phyloP scores from a whole-genome alignment of 306 rosid genomes.

The Vicia faba region DNA sequence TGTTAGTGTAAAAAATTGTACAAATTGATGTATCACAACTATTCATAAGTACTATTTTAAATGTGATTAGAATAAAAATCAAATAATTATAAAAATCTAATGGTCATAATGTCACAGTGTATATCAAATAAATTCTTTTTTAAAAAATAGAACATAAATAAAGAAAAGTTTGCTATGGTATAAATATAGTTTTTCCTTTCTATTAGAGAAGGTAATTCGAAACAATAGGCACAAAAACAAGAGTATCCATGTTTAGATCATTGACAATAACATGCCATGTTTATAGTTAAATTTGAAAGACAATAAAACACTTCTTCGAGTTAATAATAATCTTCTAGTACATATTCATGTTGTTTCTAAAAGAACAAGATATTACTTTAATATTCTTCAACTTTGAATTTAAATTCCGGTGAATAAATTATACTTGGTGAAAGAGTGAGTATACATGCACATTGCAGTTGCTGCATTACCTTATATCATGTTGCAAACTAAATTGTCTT shows the following conservation, averaged over 20 bases:
- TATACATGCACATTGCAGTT: background rate
- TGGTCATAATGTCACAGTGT: too few relatives aligned
- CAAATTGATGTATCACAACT: too few relatives aligned
- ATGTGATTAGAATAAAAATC: too few relatives aligned
- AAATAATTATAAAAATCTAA: too few relatives aligned
- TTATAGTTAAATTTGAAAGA: background rate
- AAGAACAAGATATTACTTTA: background rate
- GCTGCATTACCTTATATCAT: constrained; percentile 13
- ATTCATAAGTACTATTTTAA: too few relatives aligned
- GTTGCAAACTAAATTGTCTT: background rate
- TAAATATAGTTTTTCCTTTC: too few relatives aligned
- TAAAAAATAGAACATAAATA: too few relatives aligned
- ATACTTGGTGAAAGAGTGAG: too few relatives aligned
- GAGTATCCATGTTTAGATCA: background rate
- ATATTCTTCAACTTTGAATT: constrained; percentile 6
- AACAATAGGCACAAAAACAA: background rate
- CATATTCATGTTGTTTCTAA: constrained; percentile 16
- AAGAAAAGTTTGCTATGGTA: too few relatives aligned
- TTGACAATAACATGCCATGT: background rate
- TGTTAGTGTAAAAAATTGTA: too few relatives aligned
- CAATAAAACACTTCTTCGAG: constrained; percentile 23
- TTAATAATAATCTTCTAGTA: constrained; percentile 18
- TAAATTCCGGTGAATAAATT: constrained; percentile 21
- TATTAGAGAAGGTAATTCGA: background rate
- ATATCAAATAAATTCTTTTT: too few relatives aligned